A percentile compares a stretch with the other conserved stretches of the same genome.
These are phyloP conservation scores for Ascochyta viciae-villosae DNA, from an alignment of 2,329 filamentous ascomycete genomes.

Conservation along the genomic window DNA sequence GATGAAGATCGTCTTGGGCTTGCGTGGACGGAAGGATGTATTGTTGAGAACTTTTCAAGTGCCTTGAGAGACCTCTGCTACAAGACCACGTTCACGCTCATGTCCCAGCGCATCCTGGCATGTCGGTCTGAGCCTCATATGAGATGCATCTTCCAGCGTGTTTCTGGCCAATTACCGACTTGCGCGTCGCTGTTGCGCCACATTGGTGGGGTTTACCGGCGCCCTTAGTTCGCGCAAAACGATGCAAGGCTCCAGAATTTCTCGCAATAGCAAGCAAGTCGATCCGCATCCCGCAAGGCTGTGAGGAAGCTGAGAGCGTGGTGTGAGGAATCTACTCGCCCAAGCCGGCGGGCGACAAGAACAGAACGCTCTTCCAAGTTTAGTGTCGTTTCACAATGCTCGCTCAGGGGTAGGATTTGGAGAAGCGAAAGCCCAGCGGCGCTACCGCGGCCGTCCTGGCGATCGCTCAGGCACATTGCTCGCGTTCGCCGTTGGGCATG, in stretches of 20 bases:
- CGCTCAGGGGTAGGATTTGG: constrained; percentile 20
- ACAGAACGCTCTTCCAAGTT: constrained; percentile 20
- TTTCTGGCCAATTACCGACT: constrained; percentile 30
- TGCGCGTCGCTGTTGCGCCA: constrained; percentile 13
- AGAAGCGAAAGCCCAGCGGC: constrained; percentile 34
- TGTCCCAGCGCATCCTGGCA: constrained; percentile 5
- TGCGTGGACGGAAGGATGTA: background rate
- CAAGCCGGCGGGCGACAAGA: constrained; percentile 39
- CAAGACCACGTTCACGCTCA: constrained; percentile 2
- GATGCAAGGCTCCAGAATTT: constrained; percentile 19
- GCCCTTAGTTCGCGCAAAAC: constrained; percentile 19
- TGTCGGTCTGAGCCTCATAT: constrained; percentile 14
- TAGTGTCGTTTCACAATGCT: constrained; percentile 40
- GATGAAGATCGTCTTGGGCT: constrained; percentile 10
- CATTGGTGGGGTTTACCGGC: constrained; percentile 8
- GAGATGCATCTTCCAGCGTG: background rate
- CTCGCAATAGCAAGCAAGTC: constrained; percentile 32
- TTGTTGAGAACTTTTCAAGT: background rate
- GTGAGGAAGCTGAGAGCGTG: constrained; percentile 14
- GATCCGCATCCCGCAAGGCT: constrained; percentile 25
- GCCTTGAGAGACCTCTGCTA: background rate
- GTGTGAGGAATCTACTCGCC: constrained; percentile 33
- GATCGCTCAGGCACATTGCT: constrained; percentile 35
- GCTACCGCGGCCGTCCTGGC: constrained; percentile 35
- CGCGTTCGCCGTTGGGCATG: constrained; percentile 17